Conservation (phyloP, 225 moss, liverwort and hornwort species). For the Marchantia polymorpha region DNA sequence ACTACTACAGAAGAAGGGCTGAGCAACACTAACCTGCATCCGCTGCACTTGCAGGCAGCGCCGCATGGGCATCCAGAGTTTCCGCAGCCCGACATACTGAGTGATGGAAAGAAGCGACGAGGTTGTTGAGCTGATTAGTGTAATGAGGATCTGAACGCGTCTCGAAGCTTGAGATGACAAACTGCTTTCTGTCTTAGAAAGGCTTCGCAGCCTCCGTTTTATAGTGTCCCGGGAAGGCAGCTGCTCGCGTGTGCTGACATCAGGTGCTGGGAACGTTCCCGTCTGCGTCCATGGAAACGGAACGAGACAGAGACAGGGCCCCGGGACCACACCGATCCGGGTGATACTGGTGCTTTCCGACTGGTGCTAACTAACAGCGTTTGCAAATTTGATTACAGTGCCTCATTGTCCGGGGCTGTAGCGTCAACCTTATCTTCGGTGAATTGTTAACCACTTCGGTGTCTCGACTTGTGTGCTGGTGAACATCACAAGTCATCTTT, state of each 20-base stretch:
- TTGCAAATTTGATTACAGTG: too few species aligned
- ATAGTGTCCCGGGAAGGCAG: background rate
- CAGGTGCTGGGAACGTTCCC: background rate
- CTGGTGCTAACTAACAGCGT: too few species aligned
- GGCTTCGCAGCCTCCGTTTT: background rate
- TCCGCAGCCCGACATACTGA: conserved; percentile 29
- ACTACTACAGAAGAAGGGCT: too few species aligned
- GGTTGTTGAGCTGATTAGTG: background rate
- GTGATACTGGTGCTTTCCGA: too few species aligned
- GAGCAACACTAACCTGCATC: conserved; percentile 12
- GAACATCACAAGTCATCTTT: too few species aligned
- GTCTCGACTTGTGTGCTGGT: too few species aligned
- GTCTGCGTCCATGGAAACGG: too few species aligned
- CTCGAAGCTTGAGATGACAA: background rate
- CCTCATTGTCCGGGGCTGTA: too few species aligned
- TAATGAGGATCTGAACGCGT: background rate
- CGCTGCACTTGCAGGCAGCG: conserved; percentile 16
- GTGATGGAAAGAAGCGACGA: background rate
- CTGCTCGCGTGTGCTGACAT: conserved; percentile 2
- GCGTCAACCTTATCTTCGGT: too few species aligned
- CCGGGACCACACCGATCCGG: too few species aligned
- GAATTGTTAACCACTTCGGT: too few species aligned
- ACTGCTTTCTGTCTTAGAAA: background rate
- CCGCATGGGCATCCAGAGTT: conserved; percentile 24
- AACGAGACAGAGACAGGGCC: too few species aligned